Conservation (phyloP, 805 yeast species). For the Yarrowia sp. region DNA sequence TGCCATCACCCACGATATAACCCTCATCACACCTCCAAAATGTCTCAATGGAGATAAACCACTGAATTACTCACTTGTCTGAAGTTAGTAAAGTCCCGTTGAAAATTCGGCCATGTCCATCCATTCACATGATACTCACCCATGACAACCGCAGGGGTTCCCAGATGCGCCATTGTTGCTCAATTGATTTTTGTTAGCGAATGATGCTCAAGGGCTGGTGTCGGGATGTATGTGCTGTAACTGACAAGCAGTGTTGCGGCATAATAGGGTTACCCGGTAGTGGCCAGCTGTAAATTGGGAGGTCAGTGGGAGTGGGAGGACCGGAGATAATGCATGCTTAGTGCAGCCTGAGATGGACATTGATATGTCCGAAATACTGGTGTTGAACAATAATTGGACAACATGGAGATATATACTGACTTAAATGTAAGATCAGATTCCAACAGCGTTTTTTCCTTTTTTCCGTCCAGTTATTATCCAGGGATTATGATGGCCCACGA, state of each 20-base stretch:
- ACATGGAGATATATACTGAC: not conserved
- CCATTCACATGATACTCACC: constrained; percentile 49
- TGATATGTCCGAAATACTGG: not conserved
- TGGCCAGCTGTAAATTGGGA: not conserved
- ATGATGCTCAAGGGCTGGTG: constrained; percentile 14
- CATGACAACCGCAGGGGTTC: constrained; percentile 87
- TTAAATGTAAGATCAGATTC: no score
- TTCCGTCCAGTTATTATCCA: no score
- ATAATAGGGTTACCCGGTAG: constrained; percentile 20
- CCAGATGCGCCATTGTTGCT: constrained; percentile 32
- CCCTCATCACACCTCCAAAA: not conserved
- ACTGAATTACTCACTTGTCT: constrained; percentile 25
- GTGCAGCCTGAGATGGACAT: not conserved
- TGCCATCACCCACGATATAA: not conserved
- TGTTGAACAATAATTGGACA: no score
- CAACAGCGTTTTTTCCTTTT: no score
- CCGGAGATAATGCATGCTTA: not conserved
- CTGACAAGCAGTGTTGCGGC: constrained; percentile 22
- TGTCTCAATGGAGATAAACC: constrained; percentile 14
- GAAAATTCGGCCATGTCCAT: not conserved
- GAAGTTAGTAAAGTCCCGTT: not conserved
- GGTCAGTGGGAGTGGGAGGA: not conserved
- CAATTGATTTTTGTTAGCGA: constrained; percentile 5
- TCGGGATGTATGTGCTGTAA: constrained; percentile 19
- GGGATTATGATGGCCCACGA: no score